Base-by-base conservation (phyloP, 768 basidiomycete genomes). In the Pisolithus sp. region DNA sequence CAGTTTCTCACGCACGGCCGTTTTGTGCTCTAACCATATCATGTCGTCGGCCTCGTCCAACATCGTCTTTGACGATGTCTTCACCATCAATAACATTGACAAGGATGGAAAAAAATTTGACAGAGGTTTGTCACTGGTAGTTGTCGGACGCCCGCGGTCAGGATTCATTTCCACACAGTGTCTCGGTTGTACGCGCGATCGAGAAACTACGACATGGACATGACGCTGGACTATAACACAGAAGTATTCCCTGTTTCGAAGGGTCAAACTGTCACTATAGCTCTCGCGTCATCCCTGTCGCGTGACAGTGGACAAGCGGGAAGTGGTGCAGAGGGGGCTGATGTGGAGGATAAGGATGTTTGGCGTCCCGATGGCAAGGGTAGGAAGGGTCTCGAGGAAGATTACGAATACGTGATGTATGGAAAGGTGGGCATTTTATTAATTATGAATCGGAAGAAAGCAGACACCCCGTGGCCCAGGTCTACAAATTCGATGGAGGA, bases 401-500 rank as follows among this genome's bases (percentile, higher is more conserved):
- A 98, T 58, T 99, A 93, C 62, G 94, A 97, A 63, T 99, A 98
- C 74, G 95, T 99, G 58, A 97, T 97, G 93, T 93, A 91, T 67
- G 95, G 95, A 30, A 98, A 94, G 83, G 93, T 94, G 57, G 53
- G 57, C 10, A 30, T 42, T 26, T 40, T 43, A 55, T 44, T 24
- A 10, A 51, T 18, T 21, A 37, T 40, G 34, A 50, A 18, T 38
- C 20, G 21, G 37, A 23, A 30, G 48, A 31, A 44, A 30, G 50
- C 57, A 47, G 48, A 49, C 20, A n/a, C 46, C 10, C 42, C 42
- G 5, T 13, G 12, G 34, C 54, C 7, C 56, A 95, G 92, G 89
- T 97, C 45, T 99, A 99, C 77, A 93, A 93, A 67, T 96, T 95
- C 66, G 95, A 99, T 65, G 85, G 88, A 15, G 86, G 83, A 53